These are phyloP conservation scores for Ophiocordyceps camponoti-leonardi DNA, from an alignment of 2,329 filamentous ascomycete genomes.

Conservation along the genomic window DNA sequence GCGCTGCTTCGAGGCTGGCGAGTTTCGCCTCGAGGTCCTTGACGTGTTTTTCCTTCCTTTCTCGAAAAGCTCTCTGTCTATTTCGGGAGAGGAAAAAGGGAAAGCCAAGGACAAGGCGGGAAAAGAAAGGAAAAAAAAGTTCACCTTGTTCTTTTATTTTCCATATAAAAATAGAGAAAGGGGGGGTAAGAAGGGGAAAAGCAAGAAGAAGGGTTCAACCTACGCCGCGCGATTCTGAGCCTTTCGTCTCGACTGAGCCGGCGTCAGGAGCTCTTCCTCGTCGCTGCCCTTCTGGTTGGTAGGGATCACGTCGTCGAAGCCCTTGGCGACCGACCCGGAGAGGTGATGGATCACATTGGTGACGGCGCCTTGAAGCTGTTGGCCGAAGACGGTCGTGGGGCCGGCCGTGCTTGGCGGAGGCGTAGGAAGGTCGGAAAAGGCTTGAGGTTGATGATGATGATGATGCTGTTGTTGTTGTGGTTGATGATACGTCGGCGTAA, in stretches of 20 bases:
- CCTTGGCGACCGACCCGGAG: too few relatives aligned
- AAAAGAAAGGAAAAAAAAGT: too few relatives aligned
- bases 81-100: too few relatives aligned
- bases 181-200: too few relatives aligned
- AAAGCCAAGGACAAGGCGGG: too few relatives aligned
- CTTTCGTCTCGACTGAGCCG: conserved; percentile 40
- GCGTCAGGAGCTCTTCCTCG: conserved; percentile 37
- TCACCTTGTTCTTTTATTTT: too few relatives aligned
- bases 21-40: conserved; percentile 85
- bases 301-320: conserved; percentile 12
- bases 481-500: not conserved
- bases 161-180: too few relatives aligned
- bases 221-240: conserved; percentile 46
- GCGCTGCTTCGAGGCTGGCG: conserved; percentile 38
- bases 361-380: too few relatives aligned
- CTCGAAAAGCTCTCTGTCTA: conserved; percentile 75
- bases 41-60: conserved; percentile 87
- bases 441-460: not conserved
- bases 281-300: conserved; percentile 27
- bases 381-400: not conserved
- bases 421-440: not conserved
- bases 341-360: too few relatives aligned
- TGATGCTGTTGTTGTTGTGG: not conserved
- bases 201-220: conserved; percentile 12
- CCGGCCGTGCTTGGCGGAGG: not conserved